Evolutionary conservation across 805 yeast species (phyloP), one percentile per base, ranked within the genome.

Genomic region (Babjeviella inositovora): DNA sequence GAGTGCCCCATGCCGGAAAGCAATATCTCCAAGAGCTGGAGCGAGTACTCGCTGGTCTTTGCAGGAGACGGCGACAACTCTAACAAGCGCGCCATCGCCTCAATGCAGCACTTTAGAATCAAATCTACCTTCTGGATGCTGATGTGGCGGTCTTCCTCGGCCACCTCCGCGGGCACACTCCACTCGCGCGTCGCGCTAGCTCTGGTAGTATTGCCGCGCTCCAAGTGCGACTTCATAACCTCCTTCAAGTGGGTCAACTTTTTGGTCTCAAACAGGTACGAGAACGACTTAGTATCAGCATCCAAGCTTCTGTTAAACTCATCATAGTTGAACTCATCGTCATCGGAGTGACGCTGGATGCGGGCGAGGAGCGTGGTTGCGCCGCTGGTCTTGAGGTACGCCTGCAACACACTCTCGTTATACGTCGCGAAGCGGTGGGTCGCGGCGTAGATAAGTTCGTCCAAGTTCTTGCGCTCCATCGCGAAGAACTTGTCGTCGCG

Each of bases 41-140:
- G 47, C 0, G 81, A 62, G 36, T 70, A 65, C 21, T 62, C 71
- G 5, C 73, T 61, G 2, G 77, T 54, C 28, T 62, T 69, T n/a
- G n/a, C n/a, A n/a, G n/a, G n/a, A 14, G 52, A 50, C 1, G 87
- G 80, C 1, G 71, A 58, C 18, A 81, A 51, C 40, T 82, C 94
- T 36, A 80, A 59, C 4, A 75, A 56, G 39, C 95, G 57, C 3
- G 85, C 74, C 4, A 82, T 54, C 2, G 85, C 62, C 45, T 84
- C 96, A 17, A 81, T 74, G 6, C 73, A 62, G 10, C 77, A 64
- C 32, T 70, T 72, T 19, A 82, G 50, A 27, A 80, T 62, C 3
- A 57, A 50, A 32, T 80, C 85, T 3, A 79, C 70, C 13, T 56
- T 49, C 9, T 47, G 35, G 5, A 73, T 39, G 15, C n/a, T n/a